Evolutionary conservation across 805 yeast genomes (phyloP).

Genomic region (Monosporozyma yasuniensis): DNA sequence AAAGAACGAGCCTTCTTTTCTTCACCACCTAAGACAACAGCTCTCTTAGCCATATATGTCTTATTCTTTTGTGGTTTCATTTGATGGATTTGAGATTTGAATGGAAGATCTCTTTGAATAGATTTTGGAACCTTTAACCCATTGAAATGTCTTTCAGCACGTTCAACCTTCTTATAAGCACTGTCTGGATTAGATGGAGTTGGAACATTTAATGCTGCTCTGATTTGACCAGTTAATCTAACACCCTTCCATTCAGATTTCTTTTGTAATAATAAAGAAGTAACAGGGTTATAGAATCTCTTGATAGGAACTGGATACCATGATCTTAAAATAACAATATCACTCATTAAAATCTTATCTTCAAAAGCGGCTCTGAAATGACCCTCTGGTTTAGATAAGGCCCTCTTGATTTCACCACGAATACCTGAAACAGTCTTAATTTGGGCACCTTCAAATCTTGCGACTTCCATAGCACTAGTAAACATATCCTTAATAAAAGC

Average conservation of each 20-base stretch:
- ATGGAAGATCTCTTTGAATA: constrained; percentile 72
- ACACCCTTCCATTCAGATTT: constrained; percentile 93
- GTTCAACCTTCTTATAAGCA: constrained; percentile 61
- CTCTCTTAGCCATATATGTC: constrained; percentile 81
- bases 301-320: constrained; percentile 95
- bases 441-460: constrained; percentile 95
- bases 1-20: constrained; percentile 89
- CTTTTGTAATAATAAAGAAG: constrained; percentile 68
- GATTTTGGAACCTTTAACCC: constrained; percentile 79
- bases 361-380: constrained; percentile 94
- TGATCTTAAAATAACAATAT: constrained; percentile 79
- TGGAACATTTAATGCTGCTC: constrained; percentile 61
- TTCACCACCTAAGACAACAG: constrained; percentile 85
- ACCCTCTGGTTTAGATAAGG: constrained; percentile 90
- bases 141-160: constrained; percentile 78
- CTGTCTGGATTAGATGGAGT: constrained; percentile 52
- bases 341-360: constrained; percentile 86
- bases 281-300: constrained; percentile 90
- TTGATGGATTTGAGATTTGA: constrained; percentile 79
- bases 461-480: constrained; percentile 83
- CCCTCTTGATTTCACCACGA: constrained; percentile 94
- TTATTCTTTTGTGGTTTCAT: constrained; percentile 82
- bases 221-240: constrained; percentile 88
- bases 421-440: constrained; percentile 95
- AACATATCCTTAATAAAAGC: constrained; percentile 98